Conservation (phyloP, 192 early-diverging fungal species). For the Hyaloraphidium curvatum region DNA sequence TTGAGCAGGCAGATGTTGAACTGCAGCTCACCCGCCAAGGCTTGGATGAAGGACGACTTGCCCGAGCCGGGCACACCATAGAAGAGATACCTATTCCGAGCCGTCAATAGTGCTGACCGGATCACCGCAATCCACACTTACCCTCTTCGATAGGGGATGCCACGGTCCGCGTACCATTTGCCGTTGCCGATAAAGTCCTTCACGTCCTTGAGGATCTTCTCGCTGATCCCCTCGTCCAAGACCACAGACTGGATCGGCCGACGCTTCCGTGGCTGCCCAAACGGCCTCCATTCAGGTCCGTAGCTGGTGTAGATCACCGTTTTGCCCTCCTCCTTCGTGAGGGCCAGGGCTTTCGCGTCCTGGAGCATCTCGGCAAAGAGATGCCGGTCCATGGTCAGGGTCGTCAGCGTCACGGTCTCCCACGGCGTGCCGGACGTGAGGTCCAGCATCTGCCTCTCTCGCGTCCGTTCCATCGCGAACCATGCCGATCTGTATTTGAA, state of each 20-base stretch:
- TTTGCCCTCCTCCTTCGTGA: slow-evolving; percentile 80
- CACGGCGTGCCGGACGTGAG: slow-evolving; percentile 78
- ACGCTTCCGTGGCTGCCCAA: slow-evolving; percentile 76
- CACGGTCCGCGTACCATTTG: slow-evolving; percentile 63
- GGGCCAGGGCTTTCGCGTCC: slow-evolving; percentile 61
- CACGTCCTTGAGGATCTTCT: slow-evolving; percentile 48
- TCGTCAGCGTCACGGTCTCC: slow-evolving; percentile 86
- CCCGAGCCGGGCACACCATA: slow-evolving; percentile 79
- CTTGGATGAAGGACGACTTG: slow-evolving; percentile 84
- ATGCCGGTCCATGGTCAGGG: slow-evolving; percentile 56
- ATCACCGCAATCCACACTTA: not conserved
- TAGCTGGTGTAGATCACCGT: slow-evolving; percentile 89
- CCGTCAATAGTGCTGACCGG: slow-evolving; percentile 69
- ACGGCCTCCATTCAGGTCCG: slow-evolving; percentile 91
- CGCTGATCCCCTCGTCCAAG: slow-evolving; percentile 42
- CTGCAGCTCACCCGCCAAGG: slow-evolving; percentile 61
- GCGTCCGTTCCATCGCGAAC: slow-evolving; percentile 63
- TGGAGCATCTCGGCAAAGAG: slow-evolving; percentile 57
- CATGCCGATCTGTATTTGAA: slow-evolving; percentile 62
- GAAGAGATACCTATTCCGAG: slow-evolving; percentile 72
- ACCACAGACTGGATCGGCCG: slow-evolving; percentile 51
- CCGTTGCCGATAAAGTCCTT: slow-evolving; percentile 56
- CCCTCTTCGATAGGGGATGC: slow-evolving; percentile 11
- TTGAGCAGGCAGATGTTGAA: slow-evolving; percentile 82
- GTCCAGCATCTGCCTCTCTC: slow-evolving; percentile 78